Conservation (phyloP, 495 filamentous ascomycete species). For the Neurospora sp. region DNA sequence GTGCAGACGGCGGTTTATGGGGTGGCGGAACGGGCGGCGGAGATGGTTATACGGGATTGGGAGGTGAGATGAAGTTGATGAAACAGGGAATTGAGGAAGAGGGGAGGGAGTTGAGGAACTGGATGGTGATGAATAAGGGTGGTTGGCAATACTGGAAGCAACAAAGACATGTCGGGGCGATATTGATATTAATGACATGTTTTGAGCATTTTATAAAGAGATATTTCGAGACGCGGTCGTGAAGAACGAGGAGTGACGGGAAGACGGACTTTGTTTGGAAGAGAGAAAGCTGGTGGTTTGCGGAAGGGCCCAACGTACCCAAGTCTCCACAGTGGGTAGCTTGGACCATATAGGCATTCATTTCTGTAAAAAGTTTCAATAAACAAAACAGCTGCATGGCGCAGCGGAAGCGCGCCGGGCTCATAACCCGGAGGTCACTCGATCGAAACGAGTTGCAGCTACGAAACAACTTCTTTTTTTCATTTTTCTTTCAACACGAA, state of each 20-base stretch:
- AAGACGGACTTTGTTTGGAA: neutral
- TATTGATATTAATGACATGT: too few species aligned
- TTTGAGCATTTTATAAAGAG: too few species aligned
- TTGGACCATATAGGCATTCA: neutral
- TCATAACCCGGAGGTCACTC: constrained; percentile 10
- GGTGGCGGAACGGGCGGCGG: constrained; percentile 29
- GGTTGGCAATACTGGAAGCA: too few species aligned
- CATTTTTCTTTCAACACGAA: neutral
- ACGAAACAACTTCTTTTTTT: neutral
- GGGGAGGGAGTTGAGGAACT: neutral
- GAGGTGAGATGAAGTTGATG: neutral
- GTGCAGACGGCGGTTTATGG: constrained; percentile 28
- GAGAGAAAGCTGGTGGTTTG: neutral
- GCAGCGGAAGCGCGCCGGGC: constrained; percentile 10
- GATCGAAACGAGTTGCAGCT: constrained; percentile 8
- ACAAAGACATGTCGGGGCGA: too few species aligned
- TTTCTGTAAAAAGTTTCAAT: too few species aligned
- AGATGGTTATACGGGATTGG: constrained; percentile 25
- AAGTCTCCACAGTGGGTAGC: neutral
- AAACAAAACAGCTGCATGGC: constrained; percentile 3
- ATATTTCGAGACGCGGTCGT: neutral
- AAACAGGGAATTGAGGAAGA: too few species aligned
- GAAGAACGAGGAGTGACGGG: neutral
- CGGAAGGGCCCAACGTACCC: neutral
- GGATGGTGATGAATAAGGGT: neutral